Conservation (phyloP, 192 early-diverging fungal genomes). For the Gigaspora rosea region DNA sequence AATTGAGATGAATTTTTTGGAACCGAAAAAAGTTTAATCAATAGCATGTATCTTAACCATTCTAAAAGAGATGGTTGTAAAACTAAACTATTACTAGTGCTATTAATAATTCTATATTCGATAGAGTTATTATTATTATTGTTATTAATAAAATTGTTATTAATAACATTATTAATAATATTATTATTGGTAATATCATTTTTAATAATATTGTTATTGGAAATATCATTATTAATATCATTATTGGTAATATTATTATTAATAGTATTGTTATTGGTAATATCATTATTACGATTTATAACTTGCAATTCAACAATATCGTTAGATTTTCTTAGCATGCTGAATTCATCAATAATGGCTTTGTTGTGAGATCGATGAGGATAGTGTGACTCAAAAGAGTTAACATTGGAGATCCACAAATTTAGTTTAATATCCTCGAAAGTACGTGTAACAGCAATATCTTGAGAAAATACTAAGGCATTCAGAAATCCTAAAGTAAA, state of each 20-base stretch:
- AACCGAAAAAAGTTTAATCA: background rate
- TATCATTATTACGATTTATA: background rate
- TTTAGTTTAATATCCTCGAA: background rate
- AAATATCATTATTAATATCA: no score
- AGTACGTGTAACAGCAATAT: conserved; percentile 8
- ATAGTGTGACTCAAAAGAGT: background rate
- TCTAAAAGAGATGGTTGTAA: background rate
- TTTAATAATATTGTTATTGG: no score
- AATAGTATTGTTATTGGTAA: background rate
- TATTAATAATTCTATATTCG: no score
- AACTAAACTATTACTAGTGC: no score
- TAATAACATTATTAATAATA: no score
- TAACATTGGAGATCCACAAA: conserved; percentile 5
- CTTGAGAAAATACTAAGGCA: conserved; percentile 20
- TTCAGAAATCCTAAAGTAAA: background rate
- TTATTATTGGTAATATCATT: no score
- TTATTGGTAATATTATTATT: no score
- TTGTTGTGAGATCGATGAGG: conserved; percentile 18
- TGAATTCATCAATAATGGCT: background rate
- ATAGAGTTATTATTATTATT: no score
- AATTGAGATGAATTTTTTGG: background rate
- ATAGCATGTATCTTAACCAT: background rate
- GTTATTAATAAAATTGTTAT: no score
- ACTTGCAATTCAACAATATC: background rate
- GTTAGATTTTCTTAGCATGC: background rate